phyloP scores from a whole-genome alignment of 345 rosid species.

The Sonneratia caseolaris region DNA sequence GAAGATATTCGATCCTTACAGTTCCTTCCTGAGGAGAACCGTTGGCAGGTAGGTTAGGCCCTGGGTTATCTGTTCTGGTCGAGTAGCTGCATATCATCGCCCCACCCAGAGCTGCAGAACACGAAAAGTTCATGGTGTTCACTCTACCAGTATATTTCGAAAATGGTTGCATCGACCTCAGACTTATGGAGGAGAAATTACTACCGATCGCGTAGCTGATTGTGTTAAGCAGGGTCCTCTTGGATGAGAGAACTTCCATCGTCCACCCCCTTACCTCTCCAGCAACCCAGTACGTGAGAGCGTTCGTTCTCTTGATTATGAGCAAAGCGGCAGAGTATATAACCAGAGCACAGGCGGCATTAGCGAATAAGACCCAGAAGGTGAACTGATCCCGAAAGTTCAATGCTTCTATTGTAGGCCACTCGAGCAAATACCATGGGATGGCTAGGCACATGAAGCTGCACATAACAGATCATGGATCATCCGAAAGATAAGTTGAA shows the following conservation, averaged over 20 bases:
- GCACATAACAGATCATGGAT: constrained; percentile 20
- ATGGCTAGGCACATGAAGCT: constrained; percentile 84
- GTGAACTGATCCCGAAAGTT: constrained; percentile 64
- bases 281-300: constrained; percentile 88
- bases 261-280: constrained; percentile 98
- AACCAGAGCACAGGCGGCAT: constrained; percentile 86
- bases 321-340: constrained; percentile 85
- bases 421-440: constrained; percentile 90
- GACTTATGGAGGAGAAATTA: constrained; percentile 2
- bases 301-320: constrained; percentile 94
- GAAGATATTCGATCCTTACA: constrained; percentile 45
- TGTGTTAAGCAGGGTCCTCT: constrained; percentile 81
- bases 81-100: constrained; percentile 92
- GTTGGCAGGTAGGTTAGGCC: constrained; percentile 50
- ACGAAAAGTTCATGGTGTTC: not conserved
- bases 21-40: constrained; percentile 51
- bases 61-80: constrained; percentile 68
- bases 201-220: constrained; percentile 91
- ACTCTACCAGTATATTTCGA: not conserved
- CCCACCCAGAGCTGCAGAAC: constrained; percentile 70
- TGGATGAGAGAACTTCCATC: constrained; percentile 79
- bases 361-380: constrained; percentile 95
- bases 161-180: not conserved
- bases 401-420: constrained; percentile 65
- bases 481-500: not conserved